Base-by-base conservation (phyloP, 2,329 filamentous ascomycete species). In the Xylaria sp. region DNA sequence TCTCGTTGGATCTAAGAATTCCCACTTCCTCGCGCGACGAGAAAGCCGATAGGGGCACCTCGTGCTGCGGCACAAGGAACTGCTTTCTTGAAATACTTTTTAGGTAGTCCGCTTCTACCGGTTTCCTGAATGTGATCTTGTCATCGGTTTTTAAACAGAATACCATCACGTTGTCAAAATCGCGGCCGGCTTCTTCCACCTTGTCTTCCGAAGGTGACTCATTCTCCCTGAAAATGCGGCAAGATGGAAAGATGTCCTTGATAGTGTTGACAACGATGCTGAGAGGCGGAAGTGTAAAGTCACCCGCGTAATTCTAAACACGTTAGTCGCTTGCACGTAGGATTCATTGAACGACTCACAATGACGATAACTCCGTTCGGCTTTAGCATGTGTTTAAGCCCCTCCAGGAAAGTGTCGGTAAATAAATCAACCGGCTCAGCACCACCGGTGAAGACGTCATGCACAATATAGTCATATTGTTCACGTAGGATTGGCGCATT, bases 381-480 rank as follows among this genome's bases (percentile, higher is more conserved):
- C 71, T 89, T 92, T 54, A 99, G 84, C 6, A 98, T 86, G 4
- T 85, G 79, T 72, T 88, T 83, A 1, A 99, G 84, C 5, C 91
- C 89, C 61, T 87, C 80, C 51, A 99, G 81, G 76, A 99, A 98
- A 74, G 96, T 91, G 5, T 90, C 80, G 0, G 94, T 98, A 81
- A 99, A 99, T 7, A 99, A 88, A 7, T 90, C 85, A 2, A 94
- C 89, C 0, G 96, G 96, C 79, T 98, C 96, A 0, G 94, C 94
- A 61, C 96, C 96, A 28, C 96, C 96, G 0, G 96, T 99, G 79
- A 99, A 99, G 28, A 99, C 96, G 74, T 99, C 96, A 79, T 99
- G 96, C 63, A 99, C 87, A 76, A 99, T 96, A 82, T 97, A 98
- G 81, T 97, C 91, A 79, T 92, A 99, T 33, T 84, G 84, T 56